A percentile compares a stretch with the other conserved stretches of the same genome.
Evolutionary conservation across 2,329 filamentous ascomycete genomes (phyloP).

Genomic region (Truncatella angustata): DNA sequence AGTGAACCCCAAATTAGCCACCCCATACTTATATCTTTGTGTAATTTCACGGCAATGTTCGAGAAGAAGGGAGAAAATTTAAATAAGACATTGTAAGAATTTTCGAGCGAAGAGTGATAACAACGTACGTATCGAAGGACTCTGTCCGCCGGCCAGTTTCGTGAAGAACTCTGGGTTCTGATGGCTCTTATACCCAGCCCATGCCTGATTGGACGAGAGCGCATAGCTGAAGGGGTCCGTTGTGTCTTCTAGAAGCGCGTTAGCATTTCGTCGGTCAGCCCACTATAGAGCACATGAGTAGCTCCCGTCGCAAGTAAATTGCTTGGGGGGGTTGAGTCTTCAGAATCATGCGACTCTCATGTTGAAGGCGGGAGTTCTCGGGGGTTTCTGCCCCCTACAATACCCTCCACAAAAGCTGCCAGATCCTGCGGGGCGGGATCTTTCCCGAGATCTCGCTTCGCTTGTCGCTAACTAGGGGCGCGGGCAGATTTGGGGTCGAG

Average conservation of each 20-base stretch:
- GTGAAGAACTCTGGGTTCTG: conserved; percentile 71
- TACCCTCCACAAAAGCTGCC: conserved; percentile 6
- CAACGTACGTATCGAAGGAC: conserved; percentile 57
- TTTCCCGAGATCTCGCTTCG: background rate
- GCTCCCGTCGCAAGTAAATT: too few relatives aligned
- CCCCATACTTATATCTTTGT: too few relatives aligned
- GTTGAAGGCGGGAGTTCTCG: conserved; percentile 3
- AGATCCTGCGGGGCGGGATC: conserved; percentile 3
- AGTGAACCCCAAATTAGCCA: too few relatives aligned
- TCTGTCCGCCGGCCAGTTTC: conserved; percentile 64
- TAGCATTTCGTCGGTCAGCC: background rate
- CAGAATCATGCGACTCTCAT: conserved; percentile 3
- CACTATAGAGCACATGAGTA: too few relatives aligned
- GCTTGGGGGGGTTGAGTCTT: background rate
- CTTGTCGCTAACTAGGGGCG: background rate
- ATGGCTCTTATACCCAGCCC: conserved; percentile 63
- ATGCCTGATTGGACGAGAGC: conserved; percentile 67
- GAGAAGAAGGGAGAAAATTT: too few relatives aligned
- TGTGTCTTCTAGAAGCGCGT: conserved; percentile 18
- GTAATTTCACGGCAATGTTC: too few relatives aligned
- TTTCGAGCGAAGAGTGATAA: background rate
- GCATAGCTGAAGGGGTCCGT: conserved; percentile 61
- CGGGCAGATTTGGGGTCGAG: background rate
- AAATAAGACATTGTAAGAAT: too few relatives aligned
- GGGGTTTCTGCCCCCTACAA: too few relatives aligned